These are phyloP conservation scores for Diaporthe velutina DNA, from an alignment of 2,329 filamentous ascomycete genomes.

Conservation along the genomic window DNA sequence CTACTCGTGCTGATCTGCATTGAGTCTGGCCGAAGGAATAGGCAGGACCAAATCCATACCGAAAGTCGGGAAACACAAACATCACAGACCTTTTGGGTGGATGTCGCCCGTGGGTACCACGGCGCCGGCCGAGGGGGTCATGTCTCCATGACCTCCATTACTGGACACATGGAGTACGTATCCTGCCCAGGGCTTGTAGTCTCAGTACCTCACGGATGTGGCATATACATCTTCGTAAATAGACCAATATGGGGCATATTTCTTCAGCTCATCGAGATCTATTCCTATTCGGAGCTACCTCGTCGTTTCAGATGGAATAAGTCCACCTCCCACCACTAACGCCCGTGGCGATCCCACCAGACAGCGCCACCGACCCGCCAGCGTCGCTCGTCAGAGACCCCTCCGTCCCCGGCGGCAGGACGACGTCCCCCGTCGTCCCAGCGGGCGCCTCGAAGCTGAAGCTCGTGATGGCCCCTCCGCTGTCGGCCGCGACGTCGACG, in stretches of 20 bases:
- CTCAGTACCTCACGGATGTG: neutral
- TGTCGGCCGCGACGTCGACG: slow-evolving; percentile 35
- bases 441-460: slow-evolving; percentile 37
- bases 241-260: neutral
- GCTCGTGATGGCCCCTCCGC: slow-evolving; percentile 32
- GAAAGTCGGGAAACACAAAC: neutral
- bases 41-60: neutral
- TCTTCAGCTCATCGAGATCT: slow-evolving; percentile 5
- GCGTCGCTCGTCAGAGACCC: slow-evolving; percentile 30
- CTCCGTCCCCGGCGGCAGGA: slow-evolving; percentile 34
- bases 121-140: slow-evolving; percentile 21
- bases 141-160: neutral
- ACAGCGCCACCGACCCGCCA: slow-evolving; percentile 23
- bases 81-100: neutral
- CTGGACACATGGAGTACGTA: slow-evolving; percentile 1
- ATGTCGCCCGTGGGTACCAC: slow-evolving; percentile 4
- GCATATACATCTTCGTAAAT: neutral
- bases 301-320: slow-evolving; percentile 13
- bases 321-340: slow-evolving; percentile 37
- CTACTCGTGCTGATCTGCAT: neutral
- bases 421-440: slow-evolving; percentile 37
- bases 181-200: neutral
- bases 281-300: neutral
- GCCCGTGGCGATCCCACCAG: slow-evolving; percentile 28
- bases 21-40: neutral